phyloP scores from a whole-genome alignment of 2,329 filamentous ascomycete genomes.

The Aspergillus udagawae region DNA sequence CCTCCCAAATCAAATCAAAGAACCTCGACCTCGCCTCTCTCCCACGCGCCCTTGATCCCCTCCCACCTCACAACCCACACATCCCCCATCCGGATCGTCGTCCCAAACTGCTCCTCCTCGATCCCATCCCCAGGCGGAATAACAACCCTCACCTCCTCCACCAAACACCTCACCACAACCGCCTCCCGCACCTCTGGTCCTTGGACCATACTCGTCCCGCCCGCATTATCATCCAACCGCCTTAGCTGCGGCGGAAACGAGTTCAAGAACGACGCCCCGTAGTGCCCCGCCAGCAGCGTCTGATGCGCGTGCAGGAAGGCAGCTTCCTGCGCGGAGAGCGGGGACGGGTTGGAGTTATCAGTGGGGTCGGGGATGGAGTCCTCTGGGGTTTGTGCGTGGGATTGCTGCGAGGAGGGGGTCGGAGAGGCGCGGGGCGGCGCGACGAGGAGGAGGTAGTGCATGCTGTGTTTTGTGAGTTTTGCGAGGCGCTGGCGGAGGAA shows the following conservation, averaged over 20 bases:
- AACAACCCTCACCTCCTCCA: conserved; percentile 44
- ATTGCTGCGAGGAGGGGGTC: conserved; percentile 12
- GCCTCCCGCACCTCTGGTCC: conserved; percentile 75
- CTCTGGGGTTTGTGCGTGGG: conserved; percentile 17
- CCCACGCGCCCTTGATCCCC: conserved; percentile 59
- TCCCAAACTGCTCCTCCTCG: conserved; percentile 28
- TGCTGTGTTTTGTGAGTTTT: conserved; percentile 58
- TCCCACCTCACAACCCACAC: conserved; percentile 69
- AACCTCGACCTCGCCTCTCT: conserved; percentile 42
- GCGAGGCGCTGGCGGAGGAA: conserved; percentile 79
- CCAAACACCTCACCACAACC: conserved; percentile 69
- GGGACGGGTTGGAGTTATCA: conserved; percentile 42
- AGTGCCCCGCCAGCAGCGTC: conserved; percentile 77
- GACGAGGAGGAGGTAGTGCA: conserved; percentile 42
- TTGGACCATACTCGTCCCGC: conserved; percentile 90
- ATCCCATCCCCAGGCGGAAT: conserved; percentile 29
- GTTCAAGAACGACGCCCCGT: conserved; percentile 75
- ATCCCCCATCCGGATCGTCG: conserved; percentile 53
- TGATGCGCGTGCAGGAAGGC: conserved; percentile 84
- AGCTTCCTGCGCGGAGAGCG: conserved; percentile 73
- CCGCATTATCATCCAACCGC: conserved; percentile 83
- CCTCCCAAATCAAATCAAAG: conserved; percentile 24
- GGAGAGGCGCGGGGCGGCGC: conserved; percentile 10
- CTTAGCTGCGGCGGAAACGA: conserved; percentile 76
- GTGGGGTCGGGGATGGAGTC: conserved; percentile 31